These are phyloP conservation scores for Debaryomyces sp. DNA, from an alignment of 1,139 yeast species.

Conservation along the genomic window DNA sequence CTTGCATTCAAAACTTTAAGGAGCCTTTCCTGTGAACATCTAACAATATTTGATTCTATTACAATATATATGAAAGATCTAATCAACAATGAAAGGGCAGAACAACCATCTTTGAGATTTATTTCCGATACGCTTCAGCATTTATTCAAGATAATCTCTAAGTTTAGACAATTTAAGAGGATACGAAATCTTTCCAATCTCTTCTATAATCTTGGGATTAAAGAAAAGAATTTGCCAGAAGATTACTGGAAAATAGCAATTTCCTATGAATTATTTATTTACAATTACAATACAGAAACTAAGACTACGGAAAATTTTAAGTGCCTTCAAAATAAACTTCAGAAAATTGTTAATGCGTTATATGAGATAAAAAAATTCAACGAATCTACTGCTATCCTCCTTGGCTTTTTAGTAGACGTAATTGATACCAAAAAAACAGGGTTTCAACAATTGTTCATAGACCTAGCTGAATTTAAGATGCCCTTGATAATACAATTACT, in stretches of 20 bases:
- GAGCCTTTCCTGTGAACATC: slow-evolving; percentile 20
- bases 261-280: slow-evolving; percentile 24
- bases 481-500: slow-evolving; percentile 16
- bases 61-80: slow-evolving; percentile 19
- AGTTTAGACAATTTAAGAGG: slow-evolving; percentile 29
- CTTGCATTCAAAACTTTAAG: neutral
- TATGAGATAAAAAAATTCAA: slow-evolving; percentile 6
- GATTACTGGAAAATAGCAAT: slow-evolving; percentile 20
- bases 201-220: slow-evolving; percentile 21
- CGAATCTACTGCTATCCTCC: slow-evolving; percentile 7
- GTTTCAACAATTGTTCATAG: neutral
- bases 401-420: slow-evolving; percentile 4
- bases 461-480: slow-evolving; percentile 6
- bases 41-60: slow-evolving; percentile 25
- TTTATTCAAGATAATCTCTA: slow-evolving; percentile 14
- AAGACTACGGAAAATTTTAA: slow-evolving; percentile 14
- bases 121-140: slow-evolving; percentile 4
- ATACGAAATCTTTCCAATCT: slow-evolving; percentile 33
- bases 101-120: slow-evolving; percentile 5
- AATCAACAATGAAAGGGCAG: slow-evolving; percentile 7
- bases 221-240: slow-evolving; percentile 5
- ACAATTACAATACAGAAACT: neutral
- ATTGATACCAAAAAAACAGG: neutral
- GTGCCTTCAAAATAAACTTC: slow-evolving; percentile 19
- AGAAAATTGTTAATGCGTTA: slow-evolving; percentile 19